Evolutionary conservation across 257 asterid genomes (phyloP).

Genomic region (Lycium ferocissimum): DNA sequence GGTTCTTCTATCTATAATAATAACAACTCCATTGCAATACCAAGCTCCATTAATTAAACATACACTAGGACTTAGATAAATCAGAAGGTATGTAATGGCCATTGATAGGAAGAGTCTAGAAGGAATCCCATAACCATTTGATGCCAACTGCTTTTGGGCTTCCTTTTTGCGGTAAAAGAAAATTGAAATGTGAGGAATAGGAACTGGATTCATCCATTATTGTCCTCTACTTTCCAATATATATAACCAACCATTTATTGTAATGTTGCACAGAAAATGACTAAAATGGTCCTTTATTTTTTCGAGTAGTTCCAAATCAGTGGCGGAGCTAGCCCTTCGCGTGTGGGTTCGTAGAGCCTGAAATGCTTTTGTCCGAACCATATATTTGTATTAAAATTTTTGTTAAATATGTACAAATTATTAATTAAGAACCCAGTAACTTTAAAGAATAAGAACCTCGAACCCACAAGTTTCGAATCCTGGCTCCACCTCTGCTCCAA

Average conservation of each 20-base stretch:
- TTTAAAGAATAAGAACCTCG: too few relatives aligned
- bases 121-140: constrained; percentile 13
- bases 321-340: too few relatives aligned
- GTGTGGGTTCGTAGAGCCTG: too few relatives aligned
- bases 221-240: not conserved
- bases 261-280: too few relatives aligned
- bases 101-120: not conserved
- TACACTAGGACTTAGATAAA: not conserved
- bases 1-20: not conserved
- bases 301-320: too few relatives aligned
- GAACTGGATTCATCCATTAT: constrained; percentile 20
- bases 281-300: too few relatives aligned
- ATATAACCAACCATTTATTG: constrained; percentile 16
- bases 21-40: not conserved
- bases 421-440: too few relatives aligned
- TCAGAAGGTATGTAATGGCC: not conserved
- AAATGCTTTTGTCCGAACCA: too few relatives aligned
- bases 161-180: not conserved
- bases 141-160: not conserved
- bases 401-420: too few relatives aligned
- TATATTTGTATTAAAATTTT: too few relatives aligned
- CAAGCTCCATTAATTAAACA: not conserved
- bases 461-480: too few relatives aligned
- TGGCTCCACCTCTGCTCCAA: too few relatives aligned
- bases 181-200: constrained; percentile 13